A percentile compares a stretch with the other conserved stretches of the same genome.
phyloP scores from a whole-genome alignment of 164 flowering plant genomes.

The Dillenia suffruticosa region DNA sequence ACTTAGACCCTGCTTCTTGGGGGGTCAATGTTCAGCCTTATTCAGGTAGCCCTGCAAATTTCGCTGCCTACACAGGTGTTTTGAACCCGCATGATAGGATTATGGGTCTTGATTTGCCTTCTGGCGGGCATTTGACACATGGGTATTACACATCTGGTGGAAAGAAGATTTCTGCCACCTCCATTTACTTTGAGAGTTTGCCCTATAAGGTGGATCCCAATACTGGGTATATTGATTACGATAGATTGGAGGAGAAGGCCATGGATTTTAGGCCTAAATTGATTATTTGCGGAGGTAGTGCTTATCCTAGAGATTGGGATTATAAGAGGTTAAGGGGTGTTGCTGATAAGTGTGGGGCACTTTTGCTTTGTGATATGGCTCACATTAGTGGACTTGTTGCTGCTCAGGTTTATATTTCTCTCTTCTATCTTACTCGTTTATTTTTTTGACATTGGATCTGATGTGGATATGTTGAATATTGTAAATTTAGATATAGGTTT shows the following conservation, averaged over 20 bases:
- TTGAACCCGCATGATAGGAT: slow-evolving; percentile 91
- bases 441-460: background rate
- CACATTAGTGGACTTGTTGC: slow-evolving; percentile 99
- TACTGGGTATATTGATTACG: slow-evolving; percentile 90
- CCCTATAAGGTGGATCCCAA: slow-evolving; percentile 82
- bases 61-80: slow-evolving; percentile 95
- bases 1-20: slow-evolving; percentile 67
- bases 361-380: slow-evolving; percentile 96
- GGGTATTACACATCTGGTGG: slow-evolving; percentile 95
- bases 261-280: slow-evolving; percentile 90
- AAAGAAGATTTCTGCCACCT: slow-evolving; percentile 95
- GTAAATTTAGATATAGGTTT: background rate
- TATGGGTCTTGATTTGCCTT: slow-evolving; percentile 94
- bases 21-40: slow-evolving; percentile 99
- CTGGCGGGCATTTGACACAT: slow-evolving; percentile 95
- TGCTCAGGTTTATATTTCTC: slow-evolving; percentile 61
- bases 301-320: slow-evolving; percentile 97
- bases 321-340: slow-evolving; percentile 62
- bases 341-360: slow-evolving; percentile 92
- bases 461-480: background rate
- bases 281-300: slow-evolving; percentile 97
- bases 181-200: slow-evolving; percentile 97
- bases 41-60: slow-evolving; percentile 93
- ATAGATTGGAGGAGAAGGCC: slow-evolving; percentile 96
- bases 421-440: background rate